Evolutionary conservation across 164 flowering plant species (phyloP).

Genomic region (Tetracentron sinense): DNA sequence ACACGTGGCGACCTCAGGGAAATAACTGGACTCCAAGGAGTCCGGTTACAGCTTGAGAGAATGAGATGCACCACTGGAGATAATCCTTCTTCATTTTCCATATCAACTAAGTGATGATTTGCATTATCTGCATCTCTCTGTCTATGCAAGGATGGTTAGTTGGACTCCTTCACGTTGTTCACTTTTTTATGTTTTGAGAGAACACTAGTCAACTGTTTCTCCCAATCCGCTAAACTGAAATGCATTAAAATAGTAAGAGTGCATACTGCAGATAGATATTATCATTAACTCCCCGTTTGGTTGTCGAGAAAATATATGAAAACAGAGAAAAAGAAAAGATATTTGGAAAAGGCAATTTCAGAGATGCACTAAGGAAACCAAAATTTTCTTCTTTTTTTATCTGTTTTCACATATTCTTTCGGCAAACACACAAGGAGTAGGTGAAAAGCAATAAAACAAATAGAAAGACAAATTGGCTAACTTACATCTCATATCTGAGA

Average conservation of each 20-base stretch:
- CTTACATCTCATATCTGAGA: conserved; percentile 72
- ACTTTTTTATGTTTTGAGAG: conserved; percentile 30
- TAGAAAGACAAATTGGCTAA: not conserved
- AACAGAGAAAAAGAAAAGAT: no score
- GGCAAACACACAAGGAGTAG: no score
- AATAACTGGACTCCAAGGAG: no score
- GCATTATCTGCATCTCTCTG: conserved; percentile 8
- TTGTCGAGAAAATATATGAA: no score
- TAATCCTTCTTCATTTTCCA: not conserved
- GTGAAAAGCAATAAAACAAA: not conserved
- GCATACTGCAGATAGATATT: not conserved
- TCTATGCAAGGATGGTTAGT: not conserved
- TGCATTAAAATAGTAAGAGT: not conserved
- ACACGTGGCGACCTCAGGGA: no score
- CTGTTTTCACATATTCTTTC: no score
- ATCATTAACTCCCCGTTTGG: no score
- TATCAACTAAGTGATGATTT: not conserved
- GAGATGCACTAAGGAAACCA: no score
- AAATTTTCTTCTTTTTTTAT: no score
- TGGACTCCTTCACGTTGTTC: conserved; percentile 8
- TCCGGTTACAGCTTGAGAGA: no score
- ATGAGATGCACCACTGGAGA: conserved; percentile 1
- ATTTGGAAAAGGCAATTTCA: no score
- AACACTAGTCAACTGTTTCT: conserved; percentile 42
- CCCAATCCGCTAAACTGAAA: conserved; percentile 60